Conservation (phyloP, 768 basidiomycete genomes). For the Boletus sensibilis region DNA sequence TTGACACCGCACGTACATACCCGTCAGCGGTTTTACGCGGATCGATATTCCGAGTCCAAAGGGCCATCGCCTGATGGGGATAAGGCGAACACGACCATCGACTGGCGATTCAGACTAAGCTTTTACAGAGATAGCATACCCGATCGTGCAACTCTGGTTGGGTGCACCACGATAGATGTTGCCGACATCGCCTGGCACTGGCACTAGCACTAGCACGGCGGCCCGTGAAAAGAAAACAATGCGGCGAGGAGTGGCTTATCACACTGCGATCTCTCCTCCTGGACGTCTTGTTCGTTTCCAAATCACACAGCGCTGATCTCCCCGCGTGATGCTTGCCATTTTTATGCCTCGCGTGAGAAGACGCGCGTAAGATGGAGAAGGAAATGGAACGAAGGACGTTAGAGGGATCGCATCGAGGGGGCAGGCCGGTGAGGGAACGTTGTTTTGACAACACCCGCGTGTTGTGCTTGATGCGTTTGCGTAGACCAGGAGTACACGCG, state of each 20-base stretch:
- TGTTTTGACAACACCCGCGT: not conserved
- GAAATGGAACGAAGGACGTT: too few relatives aligned
- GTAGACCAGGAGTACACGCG: not conserved
- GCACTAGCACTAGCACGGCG: not conserved
- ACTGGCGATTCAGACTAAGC: not conserved
- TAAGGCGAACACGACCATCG: not conserved
- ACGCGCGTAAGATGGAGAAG: not conserved
- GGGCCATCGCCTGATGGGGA: not conserved
- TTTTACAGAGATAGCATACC: not conserved
- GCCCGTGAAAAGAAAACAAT: too few relatives aligned
- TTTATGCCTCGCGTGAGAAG: not conserved
- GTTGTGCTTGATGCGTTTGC: not conserved
- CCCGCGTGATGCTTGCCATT: not conserved
- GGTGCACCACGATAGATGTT: not conserved
- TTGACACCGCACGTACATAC: not conserved
- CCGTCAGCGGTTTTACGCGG: not conserved
- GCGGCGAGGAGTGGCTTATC: not conserved
- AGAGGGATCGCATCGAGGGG: constrained; percentile 12
- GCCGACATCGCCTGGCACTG: not conserved
- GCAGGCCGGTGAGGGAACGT: not conserved
- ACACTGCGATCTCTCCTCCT: not conserved
- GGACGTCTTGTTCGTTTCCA: not conserved
- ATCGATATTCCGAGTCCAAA: not conserved
- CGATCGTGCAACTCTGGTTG: not conserved
- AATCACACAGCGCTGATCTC: not conserved